Conservation (phyloP, 768 basidiomycete species). For the Lentinula sp. region DNA sequence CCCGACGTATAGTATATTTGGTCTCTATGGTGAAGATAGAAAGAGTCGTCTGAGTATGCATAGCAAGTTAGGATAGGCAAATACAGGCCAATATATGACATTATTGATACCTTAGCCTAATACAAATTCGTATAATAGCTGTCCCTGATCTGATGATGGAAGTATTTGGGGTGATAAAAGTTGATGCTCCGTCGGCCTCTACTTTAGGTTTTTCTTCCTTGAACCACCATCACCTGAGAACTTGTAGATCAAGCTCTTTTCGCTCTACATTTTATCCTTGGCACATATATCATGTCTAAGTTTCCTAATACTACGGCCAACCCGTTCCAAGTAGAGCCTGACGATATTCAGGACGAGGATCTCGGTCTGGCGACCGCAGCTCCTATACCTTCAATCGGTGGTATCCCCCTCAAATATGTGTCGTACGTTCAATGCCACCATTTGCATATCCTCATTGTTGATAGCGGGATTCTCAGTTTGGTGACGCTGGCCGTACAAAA, state of each 20-base stretch:
- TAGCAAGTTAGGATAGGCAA: neutral
- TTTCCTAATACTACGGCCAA: neutral
- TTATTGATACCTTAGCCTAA: neutral
- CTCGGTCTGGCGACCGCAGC: slow-evolving; percentile 29
- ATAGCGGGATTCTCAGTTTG: slow-evolving; percentile 36
- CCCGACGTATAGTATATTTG: slow-evolving; percentile 81
- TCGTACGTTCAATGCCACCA: slow-evolving; percentile 44
- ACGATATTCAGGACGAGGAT: slow-evolving; percentile 31
- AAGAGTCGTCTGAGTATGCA: slow-evolving; percentile 34
- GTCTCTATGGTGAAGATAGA: slow-evolving; percentile 59
- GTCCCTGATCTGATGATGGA: neutral
- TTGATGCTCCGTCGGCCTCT: neutral
- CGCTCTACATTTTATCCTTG: neutral
- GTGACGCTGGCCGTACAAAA: slow-evolving; percentile 91
- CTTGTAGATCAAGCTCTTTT: slow-evolving; percentile 3
- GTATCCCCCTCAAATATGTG: slow-evolving; percentile 74
- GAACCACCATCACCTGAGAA: neutral
- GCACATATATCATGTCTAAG: slow-evolving; percentile 8
- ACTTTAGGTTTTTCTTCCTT: neutral
- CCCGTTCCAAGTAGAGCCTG: slow-evolving; percentile 19
- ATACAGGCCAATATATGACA: neutral
- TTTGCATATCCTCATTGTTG: neutral
- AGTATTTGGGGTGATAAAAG: neutral
- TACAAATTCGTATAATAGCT: neutral
- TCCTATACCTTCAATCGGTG: slow-evolving; percentile 51